Evolutionary conservation across 768 basidiomycete species (phyloP), one percentile per base, ranked within the genome.

Genomic region (Lactarius tabidus): DNA sequence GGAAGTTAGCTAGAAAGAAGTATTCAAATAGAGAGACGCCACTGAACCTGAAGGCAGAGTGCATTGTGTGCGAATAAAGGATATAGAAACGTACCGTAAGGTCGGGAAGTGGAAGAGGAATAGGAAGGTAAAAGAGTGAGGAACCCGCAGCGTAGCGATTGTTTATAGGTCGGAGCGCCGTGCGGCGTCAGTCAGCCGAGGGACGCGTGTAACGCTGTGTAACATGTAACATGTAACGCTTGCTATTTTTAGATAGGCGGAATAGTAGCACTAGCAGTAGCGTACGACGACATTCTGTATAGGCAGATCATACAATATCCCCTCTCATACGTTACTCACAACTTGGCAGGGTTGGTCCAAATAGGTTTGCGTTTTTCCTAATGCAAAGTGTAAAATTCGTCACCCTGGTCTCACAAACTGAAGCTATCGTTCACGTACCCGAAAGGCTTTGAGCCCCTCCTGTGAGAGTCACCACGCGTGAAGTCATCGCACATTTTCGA

Each of bases 401-500:
- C 43, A 66, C 38, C 54, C 31, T 12, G 35, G 33, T 15, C 9
- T 33, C 51, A 31, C 53, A 41, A 39, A 53, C 55, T n/a, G 36
- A 58, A 59, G 35, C 28, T 6, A 36, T 36, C 39, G 39, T 39
- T 43, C 48, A 72, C 81, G 69, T 66, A 88, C 88, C 81, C 87
- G 84, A 72, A 91, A 91, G 5, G 90, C 90, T 67, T 78, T 77
- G 41, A 91, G 74, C 3, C 90, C 90, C 77, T 90, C 89, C 87
- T 88, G 65, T 4, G 48, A 12, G 31, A 28, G 33, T n/a, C 20
- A 10, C 28, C 38, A 48, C 56, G 61, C n/a, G 23, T 43, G 15
- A 36, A 6, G 64, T 39, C 45, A 26, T 28, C 39, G 20, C 7
- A 48, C 23, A 29, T n/a, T 18, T 20, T 29, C 57, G 29, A 59